A percentile compares a stretch with the other conserved stretches of the same genome.
Conservation (phyloP, 2,329 filamentous ascomycete species). For the Atkinsonella texensis region DNA sequence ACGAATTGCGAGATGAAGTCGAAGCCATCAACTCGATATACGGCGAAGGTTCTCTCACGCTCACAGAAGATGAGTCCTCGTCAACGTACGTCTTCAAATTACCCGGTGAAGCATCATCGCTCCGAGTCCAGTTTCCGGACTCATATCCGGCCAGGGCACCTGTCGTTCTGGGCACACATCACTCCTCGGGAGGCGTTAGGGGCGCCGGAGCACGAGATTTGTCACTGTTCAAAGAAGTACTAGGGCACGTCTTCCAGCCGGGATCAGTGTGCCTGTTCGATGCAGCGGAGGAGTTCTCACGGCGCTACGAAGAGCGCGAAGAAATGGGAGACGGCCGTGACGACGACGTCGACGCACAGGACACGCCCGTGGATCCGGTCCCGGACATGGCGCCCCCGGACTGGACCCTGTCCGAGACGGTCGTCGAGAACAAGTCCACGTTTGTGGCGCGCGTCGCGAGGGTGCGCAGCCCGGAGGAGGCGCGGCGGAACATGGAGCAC, state of each 20-base stretch:
- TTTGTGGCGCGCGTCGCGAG: slow-evolving; percentile 69
- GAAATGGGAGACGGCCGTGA: neutral
- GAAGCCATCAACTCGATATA: slow-evolving; percentile 81
- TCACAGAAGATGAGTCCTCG: slow-evolving; percentile 20
- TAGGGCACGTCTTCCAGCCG: slow-evolving; percentile 55
- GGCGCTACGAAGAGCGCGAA: slow-evolving; percentile 24
- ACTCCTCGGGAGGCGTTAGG: slow-evolving; percentile 60
- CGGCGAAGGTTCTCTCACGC: slow-evolving; percentile 49
- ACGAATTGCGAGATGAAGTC: slow-evolving; percentile 59
- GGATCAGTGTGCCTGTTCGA: slow-evolving; percentile 84
- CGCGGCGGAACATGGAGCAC: slow-evolving; percentile 58
- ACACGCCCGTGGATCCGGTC: neutral
- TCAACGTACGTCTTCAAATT: slow-evolving; percentile 50
- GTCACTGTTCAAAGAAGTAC: slow-evolving; percentile 53
- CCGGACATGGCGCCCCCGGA: slow-evolving; percentile 27
- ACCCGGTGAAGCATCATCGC: slow-evolving; percentile 46
- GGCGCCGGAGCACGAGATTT: slow-evolving; percentile 63
- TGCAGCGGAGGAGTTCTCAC: slow-evolving; percentile 63
- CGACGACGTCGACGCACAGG: neutral
- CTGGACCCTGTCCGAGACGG: slow-evolving; percentile 64
- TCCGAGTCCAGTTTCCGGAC: slow-evolving; percentile 55
- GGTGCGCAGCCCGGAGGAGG: slow-evolving; percentile 51
- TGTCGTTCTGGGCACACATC: slow-evolving; percentile 63
- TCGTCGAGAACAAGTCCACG: slow-evolving; percentile 74
- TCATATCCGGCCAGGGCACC: slow-evolving; percentile 68